Percentiles rank a stretch among this genome's conserved stretches.
Conservation (phyloP, 345 rosid genomes). For the Brassica juncea region DNA sequence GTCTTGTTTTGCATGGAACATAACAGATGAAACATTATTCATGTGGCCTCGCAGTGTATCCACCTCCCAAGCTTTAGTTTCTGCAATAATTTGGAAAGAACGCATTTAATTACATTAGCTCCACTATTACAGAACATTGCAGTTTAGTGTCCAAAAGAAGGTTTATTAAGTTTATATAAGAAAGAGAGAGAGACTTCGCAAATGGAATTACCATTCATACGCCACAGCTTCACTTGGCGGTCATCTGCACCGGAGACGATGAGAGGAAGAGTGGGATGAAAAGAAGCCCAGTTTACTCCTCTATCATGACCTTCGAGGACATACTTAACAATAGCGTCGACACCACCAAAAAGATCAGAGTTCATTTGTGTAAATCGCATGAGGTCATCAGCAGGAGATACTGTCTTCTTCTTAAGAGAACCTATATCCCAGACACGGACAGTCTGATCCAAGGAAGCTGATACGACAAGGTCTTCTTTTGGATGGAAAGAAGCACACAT, state of each 20-base stretch:
- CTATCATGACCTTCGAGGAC: not conserved
- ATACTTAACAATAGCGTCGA: not conserved
- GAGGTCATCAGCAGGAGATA: conserved; percentile 38
- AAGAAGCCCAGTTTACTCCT: conserved; percentile 93
- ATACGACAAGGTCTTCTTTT: conserved; percentile 40
- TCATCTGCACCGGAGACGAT: conserved; percentile 91
- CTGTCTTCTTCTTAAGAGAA: conserved; percentile 80
- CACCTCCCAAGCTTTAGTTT: conserved; percentile 3
- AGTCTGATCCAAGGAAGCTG: conserved; percentile 68
- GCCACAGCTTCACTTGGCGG: not conserved
- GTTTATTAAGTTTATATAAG: no score
- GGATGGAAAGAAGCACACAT: conserved; percentile 1
- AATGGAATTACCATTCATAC: not conserved
- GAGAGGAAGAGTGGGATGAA: conserved; percentile 82
- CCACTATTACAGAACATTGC: not conserved
- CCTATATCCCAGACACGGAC: conserved; percentile 72
- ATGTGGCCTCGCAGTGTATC: not conserved
- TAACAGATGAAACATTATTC: not conserved
- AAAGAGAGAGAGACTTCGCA: not conserved
- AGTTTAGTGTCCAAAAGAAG: not conserved
- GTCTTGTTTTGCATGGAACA: not conserved
- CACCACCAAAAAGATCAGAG: not conserved
- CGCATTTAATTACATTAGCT: not conserved
- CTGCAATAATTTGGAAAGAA: not conserved
- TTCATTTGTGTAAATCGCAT: conserved; percentile 30